phyloP scores from a whole-genome alignment of 352 stramenopile species.

The Phytophthora ohioensis region DNA sequence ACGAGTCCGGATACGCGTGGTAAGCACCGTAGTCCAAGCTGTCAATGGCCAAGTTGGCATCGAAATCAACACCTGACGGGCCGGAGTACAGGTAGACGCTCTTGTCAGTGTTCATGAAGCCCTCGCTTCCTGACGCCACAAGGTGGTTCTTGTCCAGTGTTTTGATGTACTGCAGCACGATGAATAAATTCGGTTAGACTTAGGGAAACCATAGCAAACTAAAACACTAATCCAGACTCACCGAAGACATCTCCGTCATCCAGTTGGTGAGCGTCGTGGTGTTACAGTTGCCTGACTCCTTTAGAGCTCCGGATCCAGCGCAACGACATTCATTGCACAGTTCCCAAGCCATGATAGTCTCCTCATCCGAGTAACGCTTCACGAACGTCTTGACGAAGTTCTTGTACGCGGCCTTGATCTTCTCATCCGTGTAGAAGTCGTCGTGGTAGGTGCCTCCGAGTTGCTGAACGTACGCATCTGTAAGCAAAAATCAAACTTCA shows the following conservation, averaged over 20 bases:
- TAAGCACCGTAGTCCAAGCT: constrained; percentile 46
- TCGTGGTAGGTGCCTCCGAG: constrained; percentile 43
- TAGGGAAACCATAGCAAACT: too few relatives aligned
- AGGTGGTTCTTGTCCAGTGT: constrained; percentile 45
- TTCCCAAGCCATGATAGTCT: constrained; percentile 43
- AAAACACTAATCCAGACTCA: constrained; percentile 4
- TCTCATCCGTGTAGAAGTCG: constrained; percentile 46
- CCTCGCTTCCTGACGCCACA: constrained; percentile 40
- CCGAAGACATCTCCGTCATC: constrained; percentile 46
- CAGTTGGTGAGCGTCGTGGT: constrained; percentile 35
- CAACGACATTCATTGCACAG: constrained; percentile 41
- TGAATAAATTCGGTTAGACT: background rate
- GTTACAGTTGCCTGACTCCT: constrained; percentile 36
- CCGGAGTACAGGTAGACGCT: constrained; percentile 48
- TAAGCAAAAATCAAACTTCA: background rate
- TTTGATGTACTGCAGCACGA: constrained; percentile 41
- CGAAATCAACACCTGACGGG: constrained; percentile 44
- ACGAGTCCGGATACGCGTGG: constrained; percentile 47
- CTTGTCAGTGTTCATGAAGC: constrained; percentile 49
- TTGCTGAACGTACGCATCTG: constrained; percentile 41
- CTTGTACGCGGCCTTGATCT: constrained; percentile 43
- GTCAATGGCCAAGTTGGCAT: constrained; percentile 38
- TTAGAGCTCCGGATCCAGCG: constrained; percentile 35
- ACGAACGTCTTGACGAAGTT: constrained; percentile 42
- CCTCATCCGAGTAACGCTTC: constrained; percentile 28